A percentile compares a stretch with the other conserved stretches of the same genome.
Evolutionary conservation across 345 rosid species (phyloP).

Genomic region (Theobroma cacao): DNA sequence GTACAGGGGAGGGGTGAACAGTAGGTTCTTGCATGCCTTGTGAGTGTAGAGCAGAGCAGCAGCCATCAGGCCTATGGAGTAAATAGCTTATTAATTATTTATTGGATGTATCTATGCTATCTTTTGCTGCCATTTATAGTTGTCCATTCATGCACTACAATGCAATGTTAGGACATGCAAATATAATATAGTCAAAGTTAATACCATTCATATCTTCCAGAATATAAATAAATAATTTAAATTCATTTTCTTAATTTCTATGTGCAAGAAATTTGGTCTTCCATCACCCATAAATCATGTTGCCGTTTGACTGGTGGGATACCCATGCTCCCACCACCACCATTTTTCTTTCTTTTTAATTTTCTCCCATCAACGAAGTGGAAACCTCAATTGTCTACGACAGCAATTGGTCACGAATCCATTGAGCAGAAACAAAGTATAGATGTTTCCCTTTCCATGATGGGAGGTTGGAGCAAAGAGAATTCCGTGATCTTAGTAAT

Average conservation of each 20-base stretch:
- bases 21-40: conserved; percentile 34
- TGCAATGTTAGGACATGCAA: background rate
- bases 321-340: background rate
- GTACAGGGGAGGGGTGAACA: conserved; percentile 74
- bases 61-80: background rate
- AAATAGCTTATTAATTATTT: background rate
- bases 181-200: background rate
- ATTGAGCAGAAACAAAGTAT: too few relatives aligned
- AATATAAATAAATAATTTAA: background rate
- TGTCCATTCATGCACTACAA: background rate
- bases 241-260: background rate
- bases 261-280: background rate
- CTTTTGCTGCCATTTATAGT: background rate
- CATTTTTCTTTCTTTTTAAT: too few relatives aligned
- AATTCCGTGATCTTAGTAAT: too few relatives aligned
- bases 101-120: background rate
- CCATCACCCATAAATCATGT: background rate
- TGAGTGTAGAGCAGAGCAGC: background rate
- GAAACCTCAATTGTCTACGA: too few relatives aligned
- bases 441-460: too few relatives aligned
- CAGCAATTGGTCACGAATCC: too few relatives aligned
- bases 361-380: too few relatives aligned
- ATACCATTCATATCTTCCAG: background rate
- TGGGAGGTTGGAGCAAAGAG: too few relatives aligned
- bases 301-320: too few relatives aligned